Base-by-base conservation (phyloP, 495 filamentous ascomycete species). In the Podospora didyma region DNA sequence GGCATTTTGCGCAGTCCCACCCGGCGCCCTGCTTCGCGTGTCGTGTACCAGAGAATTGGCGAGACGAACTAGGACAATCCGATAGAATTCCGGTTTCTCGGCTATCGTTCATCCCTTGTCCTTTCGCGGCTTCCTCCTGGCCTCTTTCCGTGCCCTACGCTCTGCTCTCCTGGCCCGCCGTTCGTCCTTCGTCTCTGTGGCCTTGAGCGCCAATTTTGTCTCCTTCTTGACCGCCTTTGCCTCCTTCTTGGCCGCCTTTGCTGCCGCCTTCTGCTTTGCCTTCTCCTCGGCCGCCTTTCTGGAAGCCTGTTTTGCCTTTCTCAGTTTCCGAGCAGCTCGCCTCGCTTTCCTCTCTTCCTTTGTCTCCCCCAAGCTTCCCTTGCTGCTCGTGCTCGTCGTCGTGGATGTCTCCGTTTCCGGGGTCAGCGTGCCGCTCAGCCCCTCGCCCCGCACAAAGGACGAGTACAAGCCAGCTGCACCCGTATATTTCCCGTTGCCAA, bases 401-500 rank as follows among this genome's bases (percentile, higher is more conserved):
- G 50, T 42, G 1, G 39, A 54, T 47, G 22, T 61, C 44, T 9
- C 12, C 17, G 37, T 26, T 57, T 60, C 71, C 64, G 22, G 56
- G 54, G 60, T 65, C 4, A 19, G 22, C 1, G 89, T 92, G 11
- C 92, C 91, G n/a, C 74, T 73, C 52, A 96, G 70, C 37, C 79
- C 72, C 54, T 89, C 83, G 17, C 92, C 92, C 54, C 79, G 79
- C 11, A 96, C 89, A 67, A 96, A 96, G 54, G 80, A 84, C 16
- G 86, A 82, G 69, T 96, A 96, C 6, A 96, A 75, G 24, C 90
- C 88, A 31, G 75, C 73, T 0, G 64, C 64, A 1, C 81, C 75
- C 24, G 71, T 72, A 47, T 77, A 78, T 46, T 75, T 78, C 28
- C 69, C 73, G 26, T 65, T 60, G 19, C 69, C 72, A n/a, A 34